A percentile compares a stretch with the other conserved stretches of the same genome.
These are phyloP conservation scores for Dissophora globulifera DNA, from an alignment of 192 early-diverging fungal genomes.

Conservation along the genomic window DNA sequence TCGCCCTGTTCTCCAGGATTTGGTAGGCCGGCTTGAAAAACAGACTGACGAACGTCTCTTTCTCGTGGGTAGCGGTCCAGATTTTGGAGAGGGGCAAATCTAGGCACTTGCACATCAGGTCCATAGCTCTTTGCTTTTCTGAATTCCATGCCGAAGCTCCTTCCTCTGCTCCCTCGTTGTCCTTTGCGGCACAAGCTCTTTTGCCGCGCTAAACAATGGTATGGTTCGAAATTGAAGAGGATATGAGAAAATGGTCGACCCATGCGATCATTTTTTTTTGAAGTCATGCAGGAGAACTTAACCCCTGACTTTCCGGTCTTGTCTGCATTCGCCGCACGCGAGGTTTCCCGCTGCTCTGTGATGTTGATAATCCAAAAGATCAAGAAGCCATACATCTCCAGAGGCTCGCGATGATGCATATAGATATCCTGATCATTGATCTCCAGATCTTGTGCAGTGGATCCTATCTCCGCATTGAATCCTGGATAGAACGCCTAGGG, in stretches of 20 bases:
- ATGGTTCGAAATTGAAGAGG: too few species aligned
- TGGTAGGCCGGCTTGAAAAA: constrained; percentile 83
- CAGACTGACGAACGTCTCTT: constrained; percentile 74
- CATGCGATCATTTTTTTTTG: too few species aligned
- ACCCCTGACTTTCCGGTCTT: constrained; percentile 35
- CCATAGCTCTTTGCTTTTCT: constrained; percentile 68
- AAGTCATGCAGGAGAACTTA: too few species aligned
- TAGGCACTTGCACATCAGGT: constrained; percentile 60
- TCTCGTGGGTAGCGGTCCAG: constrained; percentile 75
- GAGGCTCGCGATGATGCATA: constrained; percentile 66
- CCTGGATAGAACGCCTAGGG: too few species aligned
- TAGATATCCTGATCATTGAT: constrained; percentile 78
- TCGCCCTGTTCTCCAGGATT: constrained; percentile 81
- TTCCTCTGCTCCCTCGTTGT: constrained; percentile 22
- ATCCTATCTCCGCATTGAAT: constrained; percentile 72
- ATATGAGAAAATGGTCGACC: too few species aligned
- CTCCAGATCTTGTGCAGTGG: constrained; percentile 68
- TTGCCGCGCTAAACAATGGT: constrained; percentile 53
- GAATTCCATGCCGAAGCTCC: constrained; percentile 68
- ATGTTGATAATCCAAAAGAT: constrained; percentile 83
- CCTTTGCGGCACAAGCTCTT: constrained; percentile 44
- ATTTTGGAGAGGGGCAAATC: constrained; percentile 74
- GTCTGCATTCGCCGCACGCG: constrained; percentile 52
- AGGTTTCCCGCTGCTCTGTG: constrained; percentile 67
- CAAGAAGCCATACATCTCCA: constrained; percentile 88